These are phyloP conservation scores for Dictyostelium purpureum DNA, from an alignment of 78 protist genomes.

Conservation along the genomic window DNA sequence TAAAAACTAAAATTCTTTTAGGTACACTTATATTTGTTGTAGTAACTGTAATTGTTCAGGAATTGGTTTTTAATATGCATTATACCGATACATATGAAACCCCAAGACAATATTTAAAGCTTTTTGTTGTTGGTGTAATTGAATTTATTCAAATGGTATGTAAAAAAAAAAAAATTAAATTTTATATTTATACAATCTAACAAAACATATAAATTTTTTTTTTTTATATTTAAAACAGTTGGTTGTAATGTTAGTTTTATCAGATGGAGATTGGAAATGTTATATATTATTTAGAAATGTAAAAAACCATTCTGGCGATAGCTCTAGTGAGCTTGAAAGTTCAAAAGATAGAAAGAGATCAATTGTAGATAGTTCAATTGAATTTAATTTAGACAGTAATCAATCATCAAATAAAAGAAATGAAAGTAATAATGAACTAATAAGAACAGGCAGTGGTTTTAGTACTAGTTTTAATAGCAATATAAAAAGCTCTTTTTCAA, in stretches of 20 bases:
- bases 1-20: not conserved
- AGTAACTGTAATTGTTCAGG: not conserved
- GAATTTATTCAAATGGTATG: constrained; percentile 4
- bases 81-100: not conserved
- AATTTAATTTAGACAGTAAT: no score
- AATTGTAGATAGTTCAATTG: no score
- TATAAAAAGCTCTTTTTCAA: no score
- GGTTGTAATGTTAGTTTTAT: not conserved
- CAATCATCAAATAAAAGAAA: no score
- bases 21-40: not conserved
- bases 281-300: not conserved
- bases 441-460: no score
- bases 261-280: not conserved
- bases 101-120: constrained; percentile 3
- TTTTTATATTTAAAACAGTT: not conserved
- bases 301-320: not conserved
- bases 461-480: no score
- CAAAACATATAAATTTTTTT: not conserved
- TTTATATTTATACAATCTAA: not conserved
- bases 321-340: not conserved
- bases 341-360: not conserved
- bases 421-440: no score
- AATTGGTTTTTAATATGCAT: not conserved
- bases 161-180: not conserved
- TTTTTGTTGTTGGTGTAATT: not conserved